Percentiles rank a stretch among this genome's conserved stretches.
Conservation (phyloP, 768 basidiomycete genomes). For the Scleroderma citrinum region DNA sequence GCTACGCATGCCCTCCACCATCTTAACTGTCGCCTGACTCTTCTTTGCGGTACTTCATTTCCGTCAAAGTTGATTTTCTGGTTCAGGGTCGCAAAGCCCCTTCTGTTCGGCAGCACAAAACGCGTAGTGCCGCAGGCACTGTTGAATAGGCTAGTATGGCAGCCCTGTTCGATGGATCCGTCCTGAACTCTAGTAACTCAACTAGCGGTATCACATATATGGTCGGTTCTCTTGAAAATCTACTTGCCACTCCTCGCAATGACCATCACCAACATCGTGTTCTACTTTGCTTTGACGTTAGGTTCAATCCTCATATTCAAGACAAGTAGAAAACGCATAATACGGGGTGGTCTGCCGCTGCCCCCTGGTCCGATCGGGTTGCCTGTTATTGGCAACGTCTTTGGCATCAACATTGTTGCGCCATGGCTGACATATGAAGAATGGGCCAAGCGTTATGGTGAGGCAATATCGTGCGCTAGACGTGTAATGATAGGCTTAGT, state of each 20-base stretch:
- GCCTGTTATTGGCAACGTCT: slow-evolving; percentile 21
- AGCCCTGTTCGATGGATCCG: too few relatives aligned
- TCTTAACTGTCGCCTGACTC: too few relatives aligned
- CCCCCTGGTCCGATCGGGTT: slow-evolving; percentile 27
- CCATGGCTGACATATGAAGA: slow-evolving; percentile 29
- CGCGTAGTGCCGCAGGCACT: too few relatives aligned
- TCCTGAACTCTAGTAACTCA: too few relatives aligned
- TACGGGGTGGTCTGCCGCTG: slow-evolving; percentile 12
- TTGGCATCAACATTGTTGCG: slow-evolving; percentile 17
- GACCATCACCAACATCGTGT: background rate
- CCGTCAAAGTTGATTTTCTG: too few relatives aligned
- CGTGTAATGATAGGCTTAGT: background rate
- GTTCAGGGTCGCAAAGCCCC: too few relatives aligned
- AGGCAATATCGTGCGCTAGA: background rate
- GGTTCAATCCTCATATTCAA: background rate
- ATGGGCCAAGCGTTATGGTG: slow-evolving; percentile 30
- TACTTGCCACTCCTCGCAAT: background rate
- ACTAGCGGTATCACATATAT: too few relatives aligned
- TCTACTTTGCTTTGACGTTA: background rate
- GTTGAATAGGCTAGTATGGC: too few relatives aligned
- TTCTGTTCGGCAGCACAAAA: too few relatives aligned
- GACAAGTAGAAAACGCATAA: slow-evolving; percentile 4
- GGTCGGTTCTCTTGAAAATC: background rate
- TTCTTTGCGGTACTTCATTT: too few relatives aligned
- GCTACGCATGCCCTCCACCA: too few relatives aligned